phyloP scores from a whole-genome alignment of 495 filamentous ascomycete species.

The Aspergillus leporis region DNA sequence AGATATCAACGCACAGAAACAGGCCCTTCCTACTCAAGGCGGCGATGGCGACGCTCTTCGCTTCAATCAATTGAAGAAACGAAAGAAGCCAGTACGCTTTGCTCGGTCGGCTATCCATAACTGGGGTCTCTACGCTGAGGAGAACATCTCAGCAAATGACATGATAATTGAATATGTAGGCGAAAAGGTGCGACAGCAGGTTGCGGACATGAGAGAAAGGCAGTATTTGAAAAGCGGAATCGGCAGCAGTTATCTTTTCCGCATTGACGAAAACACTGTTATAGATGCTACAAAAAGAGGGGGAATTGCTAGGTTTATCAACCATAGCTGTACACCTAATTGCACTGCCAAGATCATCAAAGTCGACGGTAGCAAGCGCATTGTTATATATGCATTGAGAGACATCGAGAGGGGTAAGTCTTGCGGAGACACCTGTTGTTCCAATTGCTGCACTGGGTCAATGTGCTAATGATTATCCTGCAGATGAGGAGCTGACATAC shows the following conservation, averaged over 20 bases:
- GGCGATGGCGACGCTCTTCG: slow-evolving; percentile 86
- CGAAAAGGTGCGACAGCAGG: slow-evolving; percentile 93
- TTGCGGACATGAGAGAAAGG: slow-evolving; percentile 90
- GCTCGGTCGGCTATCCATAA: slow-evolving; percentile 97
- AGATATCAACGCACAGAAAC: slow-evolving; percentile 92
- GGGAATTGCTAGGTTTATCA: slow-evolving; percentile 98
- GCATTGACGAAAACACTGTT: slow-evolving; percentile 96
- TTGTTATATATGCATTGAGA: slow-evolving; percentile 95
- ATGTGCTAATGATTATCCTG: slow-evolving; percentile 43
- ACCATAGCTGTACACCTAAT: slow-evolving; percentile 96
- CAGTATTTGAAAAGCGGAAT: slow-evolving; percentile 95
- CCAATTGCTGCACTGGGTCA: not conserved
- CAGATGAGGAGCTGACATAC: slow-evolving; percentile 98
- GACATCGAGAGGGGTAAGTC: slow-evolving; percentile 91
- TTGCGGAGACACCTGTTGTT: not conserved
- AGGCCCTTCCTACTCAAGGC: slow-evolving; percentile 64
- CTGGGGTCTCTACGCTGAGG: slow-evolving; percentile 97
- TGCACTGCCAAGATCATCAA: slow-evolving; percentile 99
- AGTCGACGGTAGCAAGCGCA: slow-evolving; percentile 97
- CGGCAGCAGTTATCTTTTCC: slow-evolving; percentile 95
- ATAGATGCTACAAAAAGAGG: slow-evolving; percentile 98
- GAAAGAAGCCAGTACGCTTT: slow-evolving; percentile 98
- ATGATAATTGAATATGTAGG: slow-evolving; percentile 99
- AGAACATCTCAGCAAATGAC: slow-evolving; percentile 94
- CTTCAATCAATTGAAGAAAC: slow-evolving; percentile 99